Conservation (phyloP, 805 yeast species). For the Saccharomyces kudriavzevii region DNA sequence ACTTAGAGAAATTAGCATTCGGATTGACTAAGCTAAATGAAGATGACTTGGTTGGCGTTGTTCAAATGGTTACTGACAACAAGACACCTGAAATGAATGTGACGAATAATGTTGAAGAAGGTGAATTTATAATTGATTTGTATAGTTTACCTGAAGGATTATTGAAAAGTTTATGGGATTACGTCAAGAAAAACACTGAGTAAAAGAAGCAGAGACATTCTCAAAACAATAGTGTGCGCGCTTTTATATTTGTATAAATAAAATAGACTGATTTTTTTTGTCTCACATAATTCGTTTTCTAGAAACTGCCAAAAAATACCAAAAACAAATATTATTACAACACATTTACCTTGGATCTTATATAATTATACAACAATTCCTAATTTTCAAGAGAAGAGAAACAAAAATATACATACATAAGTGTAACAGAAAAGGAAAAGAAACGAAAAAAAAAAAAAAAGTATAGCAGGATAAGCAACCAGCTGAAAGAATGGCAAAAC, state of each 20-base stretch:
- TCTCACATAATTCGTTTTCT: background rate
- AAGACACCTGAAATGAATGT: slow-evolving; percentile 92
- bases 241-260: background rate
- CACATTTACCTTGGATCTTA: background rate
- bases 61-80: slow-evolving; percentile 96
- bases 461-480: background rate
- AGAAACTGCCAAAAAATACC: background rate
- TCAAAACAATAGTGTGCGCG: background rate
- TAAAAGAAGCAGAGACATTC: slow-evolving; percentile 3
- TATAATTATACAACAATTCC: background rate
- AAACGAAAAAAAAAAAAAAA: background rate
- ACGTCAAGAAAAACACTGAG: slow-evolving; percentile 64
- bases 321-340: background rate
- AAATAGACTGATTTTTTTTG: background rate
- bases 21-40: slow-evolving; percentile 81
- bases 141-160: slow-evolving; percentile 88
- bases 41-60: slow-evolving; percentile 89
- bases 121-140: slow-evolving; percentile 94
- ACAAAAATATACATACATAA: background rate
- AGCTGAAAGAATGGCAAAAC: background rate
- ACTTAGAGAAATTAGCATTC: slow-evolving; percentile 82
- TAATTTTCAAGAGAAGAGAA: background rate
- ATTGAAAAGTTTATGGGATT: slow-evolving; percentile 90
- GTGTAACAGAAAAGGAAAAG: background rate
- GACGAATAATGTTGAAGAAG: slow-evolving; percentile 90